Conservation (phyloP, 192 early-diverging fungal species). For the Coemansia sp. region DNA sequence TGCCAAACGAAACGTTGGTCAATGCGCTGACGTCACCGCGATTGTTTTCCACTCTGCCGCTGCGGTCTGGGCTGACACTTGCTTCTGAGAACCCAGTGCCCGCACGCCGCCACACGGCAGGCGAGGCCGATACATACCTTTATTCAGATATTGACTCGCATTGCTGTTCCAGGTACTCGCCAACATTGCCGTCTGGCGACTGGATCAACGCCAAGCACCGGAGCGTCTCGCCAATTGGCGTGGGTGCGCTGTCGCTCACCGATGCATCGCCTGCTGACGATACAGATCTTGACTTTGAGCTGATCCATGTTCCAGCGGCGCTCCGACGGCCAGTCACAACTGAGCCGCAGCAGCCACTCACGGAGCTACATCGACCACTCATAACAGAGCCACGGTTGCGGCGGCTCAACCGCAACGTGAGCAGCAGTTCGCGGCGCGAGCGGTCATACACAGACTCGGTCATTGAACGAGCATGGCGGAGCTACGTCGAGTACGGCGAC, state of each 20-base stretch:
- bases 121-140: constrained; percentile 25
- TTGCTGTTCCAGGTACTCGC: constrained; percentile 3
- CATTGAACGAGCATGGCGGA: constrained; percentile 47
- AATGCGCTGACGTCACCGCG: neutral
- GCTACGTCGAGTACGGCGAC: constrained; percentile 34
- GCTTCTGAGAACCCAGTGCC: neutral
- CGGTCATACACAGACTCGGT: constrained; percentile 49
- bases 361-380: no score
- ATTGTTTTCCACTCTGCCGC: neutral
- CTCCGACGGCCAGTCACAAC: constrained; percentile 5
- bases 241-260: constrained; percentile 18
- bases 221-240: constrained; percentile 37
- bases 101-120: constrained; percentile 40
- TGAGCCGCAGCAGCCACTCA: no score
- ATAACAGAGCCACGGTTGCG: neutral
- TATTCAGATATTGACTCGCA: neutral
- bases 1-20: neutral
- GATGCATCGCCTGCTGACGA: no score
- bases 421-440: constrained; percentile 44
- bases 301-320: neutral
- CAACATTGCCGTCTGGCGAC: constrained; percentile 5
- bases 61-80: neutral
- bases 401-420: constrained; percentile 23
- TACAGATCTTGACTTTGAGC: neutral
- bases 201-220: constrained; percentile 26